These are phyloP conservation scores for Mycena olivaceomarginata DNA, from an alignment of 768 basidiomycete species.

Conservation along the genomic window DNA sequence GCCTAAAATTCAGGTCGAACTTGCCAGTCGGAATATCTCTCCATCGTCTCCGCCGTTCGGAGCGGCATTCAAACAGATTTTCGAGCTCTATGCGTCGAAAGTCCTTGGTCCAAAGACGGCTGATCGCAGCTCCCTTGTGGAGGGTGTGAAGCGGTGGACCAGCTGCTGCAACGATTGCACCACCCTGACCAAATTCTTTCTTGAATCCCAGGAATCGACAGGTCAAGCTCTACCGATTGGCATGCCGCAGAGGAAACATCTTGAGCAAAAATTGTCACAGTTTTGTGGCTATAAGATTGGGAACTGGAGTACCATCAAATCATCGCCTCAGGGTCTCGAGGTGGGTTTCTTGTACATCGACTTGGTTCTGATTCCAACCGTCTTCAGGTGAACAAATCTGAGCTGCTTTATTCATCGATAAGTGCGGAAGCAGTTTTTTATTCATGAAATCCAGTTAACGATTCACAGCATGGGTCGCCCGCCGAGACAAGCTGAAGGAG, in stretches of 20 bases:
- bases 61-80: slow-evolving; percentile 16
- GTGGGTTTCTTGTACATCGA: not conserved
- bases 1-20: slow-evolving; percentile 6
- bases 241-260: slow-evolving; percentile 3
- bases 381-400: slow-evolving; percentile 28
- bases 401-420: slow-evolving; percentile 21
- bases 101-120: slow-evolving; percentile 8
- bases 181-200: slow-evolving; percentile 21
- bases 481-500: slow-evolving; percentile 17
- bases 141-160: not conserved
- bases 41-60: slow-evolving; percentile 8
- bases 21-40: slow-evolving; percentile 5
- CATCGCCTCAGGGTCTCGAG: slow-evolving; percentile 10
- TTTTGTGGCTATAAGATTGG: slow-evolving; percentile 22
- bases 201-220: slow-evolving; percentile 18
- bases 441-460: not conserved
- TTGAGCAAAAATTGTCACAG: slow-evolving; percentile 14
- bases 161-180: slow-evolving; percentile 9
- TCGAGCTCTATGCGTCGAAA: slow-evolving; percentile 24
- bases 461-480: not conserved
- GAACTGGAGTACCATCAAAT: slow-evolving; percentile 12
- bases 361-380: not conserved
- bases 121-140: slow-evolving; percentile 17
- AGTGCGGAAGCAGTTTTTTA: not conserved
- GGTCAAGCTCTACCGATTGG: slow-evolving; percentile 6